Base-by-base conservation (phyloP, 1,284 basidiomycete species). In the Termitomyces sp. region DNA sequence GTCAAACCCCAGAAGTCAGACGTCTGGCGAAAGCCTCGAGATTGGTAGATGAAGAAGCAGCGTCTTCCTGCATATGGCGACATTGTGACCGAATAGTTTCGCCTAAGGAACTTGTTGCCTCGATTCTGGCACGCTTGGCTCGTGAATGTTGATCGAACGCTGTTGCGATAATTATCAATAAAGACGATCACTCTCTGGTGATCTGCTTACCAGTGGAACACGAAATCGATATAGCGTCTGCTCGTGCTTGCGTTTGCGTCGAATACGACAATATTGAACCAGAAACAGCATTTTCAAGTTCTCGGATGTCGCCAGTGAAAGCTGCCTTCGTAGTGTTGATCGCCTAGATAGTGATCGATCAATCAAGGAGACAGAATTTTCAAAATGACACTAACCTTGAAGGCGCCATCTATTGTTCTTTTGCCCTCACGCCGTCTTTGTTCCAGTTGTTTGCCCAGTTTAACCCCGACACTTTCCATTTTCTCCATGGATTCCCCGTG, bases 91-190 rank as follows among this genome's bases (percentile, higher is more conserved):
- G 77, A 30, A 82, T 65, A 36, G 82, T 79, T 2, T 70, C 67
- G 28, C 70, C 70, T 63, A 88, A 69, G 3, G 73, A 64, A 42
- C 75, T 70, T 17, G 79, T 82, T 9, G 77, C 74, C 50, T 90
- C 86, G 4, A 85, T 64, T 26, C 89, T 79, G 34, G 82, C 82
- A 52, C 83, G 77, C 66, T 92, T 92, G 12, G 81, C 78, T 53
- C 80, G 76, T 41, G 73, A 70, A 61, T 86, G 73, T 53, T 80
- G 75, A 58, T 88, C 82, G 59, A 88, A 78, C 26, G 81, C 86
- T 85, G 33, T 10, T 5, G 19, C 36, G 47, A 21, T 30, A 49
- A 58, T 40, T 33, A 19, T 45, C 34, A 49, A 53, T 41, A 1
- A 33, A 17, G 56, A 9, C 6, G n/a, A 45, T n/a, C n/a, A 47